Conservation (phyloP, 345 rosid genomes). For the Pugionium cornutum region DNA sequence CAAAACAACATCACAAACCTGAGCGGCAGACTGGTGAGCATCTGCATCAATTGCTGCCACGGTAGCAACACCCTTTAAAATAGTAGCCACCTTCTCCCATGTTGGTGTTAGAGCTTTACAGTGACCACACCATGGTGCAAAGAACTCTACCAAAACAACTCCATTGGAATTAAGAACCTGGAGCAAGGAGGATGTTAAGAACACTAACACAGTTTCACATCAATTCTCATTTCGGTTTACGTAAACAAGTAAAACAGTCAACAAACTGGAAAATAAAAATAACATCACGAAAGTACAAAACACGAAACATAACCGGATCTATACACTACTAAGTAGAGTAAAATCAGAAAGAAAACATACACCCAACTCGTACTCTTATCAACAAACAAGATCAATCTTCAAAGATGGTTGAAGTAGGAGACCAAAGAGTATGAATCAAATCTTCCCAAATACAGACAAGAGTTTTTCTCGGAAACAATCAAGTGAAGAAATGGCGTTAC, state of each 20-base stretch:
- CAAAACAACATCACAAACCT: slow-evolving; percentile 50
- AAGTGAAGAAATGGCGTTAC: background rate
- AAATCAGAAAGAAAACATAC: slow-evolving; percentile 8
- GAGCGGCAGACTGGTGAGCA: slow-evolving; percentile 89
- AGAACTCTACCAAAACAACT: slow-evolving; percentile 91
- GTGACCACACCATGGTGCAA: slow-evolving; percentile 99
- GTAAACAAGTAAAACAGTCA: background rate
- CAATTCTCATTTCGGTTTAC: slow-evolving; percentile 14
- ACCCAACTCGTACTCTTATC: slow-evolving; percentile 12
- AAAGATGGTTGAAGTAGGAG: background rate
- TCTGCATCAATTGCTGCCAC: slow-evolving; percentile 98
- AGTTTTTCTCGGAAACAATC: background rate
- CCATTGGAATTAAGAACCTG: slow-evolving; percentile 90
- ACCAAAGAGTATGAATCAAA: background rate
- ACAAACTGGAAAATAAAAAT: background rate
- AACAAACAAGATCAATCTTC: slow-evolving; percentile 27
- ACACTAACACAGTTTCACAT: slow-evolving; percentile 15
- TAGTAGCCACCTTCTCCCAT: slow-evolving; percentile 91
- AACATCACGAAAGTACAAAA: slow-evolving; percentile 15
- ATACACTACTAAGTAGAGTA: background rate
- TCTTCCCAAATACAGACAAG: background rate
- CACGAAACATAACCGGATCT: slow-evolving; percentile 17
- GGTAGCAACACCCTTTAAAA: slow-evolving; percentile 87
- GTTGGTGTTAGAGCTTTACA: slow-evolving; percentile 85
- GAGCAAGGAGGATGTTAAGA: background rate